phyloP scores from a whole-genome alignment of 2,329 filamentous ascomycete species.

The Drechslera avenae region DNA sequence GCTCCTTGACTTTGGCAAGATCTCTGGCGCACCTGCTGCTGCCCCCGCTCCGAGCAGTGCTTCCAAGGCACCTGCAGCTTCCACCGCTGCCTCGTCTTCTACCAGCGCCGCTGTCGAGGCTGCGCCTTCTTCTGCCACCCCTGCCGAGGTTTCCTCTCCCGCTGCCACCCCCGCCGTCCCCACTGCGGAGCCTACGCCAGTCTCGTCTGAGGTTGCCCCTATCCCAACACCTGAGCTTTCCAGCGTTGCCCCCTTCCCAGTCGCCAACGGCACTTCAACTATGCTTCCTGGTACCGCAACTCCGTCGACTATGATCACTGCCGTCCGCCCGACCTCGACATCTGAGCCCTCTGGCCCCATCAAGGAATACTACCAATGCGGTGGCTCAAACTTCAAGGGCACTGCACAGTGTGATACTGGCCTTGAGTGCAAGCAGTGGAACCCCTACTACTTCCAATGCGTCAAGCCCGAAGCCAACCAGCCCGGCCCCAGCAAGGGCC shows the following conservation, averaged over 20 bases:
- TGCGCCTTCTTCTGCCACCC: constrained; percentile 8
- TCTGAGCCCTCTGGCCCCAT: constrained; percentile 18
- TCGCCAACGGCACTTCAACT: constrained; percentile 16
- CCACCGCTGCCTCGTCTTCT: constrained; percentile 13
- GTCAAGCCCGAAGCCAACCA: constrained; percentile 21
- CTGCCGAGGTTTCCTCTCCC: constrained; percentile 3
- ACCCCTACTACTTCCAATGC: constrained; percentile 57
- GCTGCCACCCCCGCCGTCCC: constrained; percentile 12
- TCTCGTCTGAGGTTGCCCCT: constrained; percentile 10
- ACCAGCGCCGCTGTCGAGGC: not conserved
- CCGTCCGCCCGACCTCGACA: constrained; percentile 28
- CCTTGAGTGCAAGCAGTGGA: constrained; percentile 47
- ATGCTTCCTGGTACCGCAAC: constrained; percentile 6
- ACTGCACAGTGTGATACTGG: constrained; percentile 48
- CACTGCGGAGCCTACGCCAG: constrained; percentile 13
- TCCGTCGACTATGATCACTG: constrained; percentile 31
- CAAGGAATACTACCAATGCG: constrained; percentile 49
- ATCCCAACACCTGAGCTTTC: constrained; percentile 5
- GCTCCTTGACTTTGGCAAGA: constrained; percentile 33
- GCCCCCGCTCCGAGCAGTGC: constrained; percentile 23
- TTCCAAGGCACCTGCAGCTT: constrained; percentile 21
- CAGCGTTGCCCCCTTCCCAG: constrained; percentile 9
- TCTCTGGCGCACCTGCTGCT: constrained; percentile 27
- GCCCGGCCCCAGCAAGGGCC: constrained; percentile 16
- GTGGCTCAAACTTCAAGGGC: constrained; percentile 51